A percentile compares a stretch with the other conserved stretches of the same genome.
Conservation (phyloP, 2,329 filamentous ascomycete species). For the Penicillium sp. region DNA sequence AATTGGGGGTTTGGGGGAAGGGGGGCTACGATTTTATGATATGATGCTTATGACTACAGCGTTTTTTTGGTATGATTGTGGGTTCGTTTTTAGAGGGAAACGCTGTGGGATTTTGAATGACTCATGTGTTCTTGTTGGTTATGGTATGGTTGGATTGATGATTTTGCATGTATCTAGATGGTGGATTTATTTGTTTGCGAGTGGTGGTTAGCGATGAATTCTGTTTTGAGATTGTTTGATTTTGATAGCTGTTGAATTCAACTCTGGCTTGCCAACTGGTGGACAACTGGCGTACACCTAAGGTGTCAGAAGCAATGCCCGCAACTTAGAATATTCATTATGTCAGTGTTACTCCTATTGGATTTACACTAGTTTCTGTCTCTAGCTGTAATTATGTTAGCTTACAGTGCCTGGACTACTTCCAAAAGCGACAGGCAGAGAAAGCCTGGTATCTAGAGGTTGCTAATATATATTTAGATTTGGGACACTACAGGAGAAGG, state of each 20-base stretch:
- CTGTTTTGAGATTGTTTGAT: neutral
- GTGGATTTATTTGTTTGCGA: constrained; percentile 6
- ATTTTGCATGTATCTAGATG: constrained; percentile 4
- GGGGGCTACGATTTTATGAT: constrained; percentile 15
- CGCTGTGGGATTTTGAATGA: neutral
- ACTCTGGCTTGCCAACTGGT: neutral
- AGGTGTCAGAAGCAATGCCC: neutral
- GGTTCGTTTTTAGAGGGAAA: constrained; percentile 17
- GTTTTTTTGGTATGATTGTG: neutral
- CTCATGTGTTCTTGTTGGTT: neutral
- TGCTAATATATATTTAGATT: neutral
- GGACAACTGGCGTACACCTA: neutral
- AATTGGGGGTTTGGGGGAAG: neutral
- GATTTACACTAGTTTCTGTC: too few relatives aligned
- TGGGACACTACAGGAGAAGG: neutral
- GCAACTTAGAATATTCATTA: neutral
- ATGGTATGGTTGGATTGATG: neutral
- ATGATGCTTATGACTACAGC: constrained; percentile 25
- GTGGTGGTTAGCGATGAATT: constrained; percentile 10
- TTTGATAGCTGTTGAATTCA: neutral
- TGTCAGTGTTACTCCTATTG: neutral
- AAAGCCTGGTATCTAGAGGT: neutral
- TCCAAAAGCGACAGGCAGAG: neutral
- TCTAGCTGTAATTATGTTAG: neutral
- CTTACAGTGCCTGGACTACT: neutral